phyloP scores from a whole-genome alignment of 2,329 filamentous ascomycete genomes.

The Davidsoniella neocaledoniae region DNA sequence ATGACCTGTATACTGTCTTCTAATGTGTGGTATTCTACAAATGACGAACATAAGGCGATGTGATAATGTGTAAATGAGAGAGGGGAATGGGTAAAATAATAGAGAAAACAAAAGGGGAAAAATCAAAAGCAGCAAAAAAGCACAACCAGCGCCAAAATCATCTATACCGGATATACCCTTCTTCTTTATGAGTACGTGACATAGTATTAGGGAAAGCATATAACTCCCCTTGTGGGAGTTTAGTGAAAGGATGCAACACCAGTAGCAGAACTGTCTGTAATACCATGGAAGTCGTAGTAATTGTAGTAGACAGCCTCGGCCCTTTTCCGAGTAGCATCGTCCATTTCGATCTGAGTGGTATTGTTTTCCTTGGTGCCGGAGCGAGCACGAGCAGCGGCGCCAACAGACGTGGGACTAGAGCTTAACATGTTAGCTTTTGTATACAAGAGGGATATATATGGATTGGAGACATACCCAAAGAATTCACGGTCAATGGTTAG shows the following conservation, averaged over 20 bases:
- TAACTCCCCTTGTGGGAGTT: background rate
- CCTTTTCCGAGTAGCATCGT: slow-evolving; percentile 32
- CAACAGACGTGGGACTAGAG: slow-evolving; percentile 30
- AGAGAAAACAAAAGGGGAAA: slow-evolving; percentile 1
- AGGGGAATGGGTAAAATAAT: background rate
- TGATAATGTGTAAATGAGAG: too few species aligned
- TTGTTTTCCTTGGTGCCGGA: slow-evolving; percentile 30
- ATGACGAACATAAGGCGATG: too few species aligned
- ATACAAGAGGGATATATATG: background rate
- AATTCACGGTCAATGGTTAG: slow-evolving; percentile 69
- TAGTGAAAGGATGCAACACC: slow-evolving; percentile 37
- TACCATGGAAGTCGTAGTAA: slow-evolving; percentile 36
- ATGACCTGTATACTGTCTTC: too few species aligned
- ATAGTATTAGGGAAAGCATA: too few species aligned
- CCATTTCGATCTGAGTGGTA: slow-evolving; percentile 26
- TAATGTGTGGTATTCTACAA: too few species aligned
- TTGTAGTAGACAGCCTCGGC: slow-evolving; percentile 34
- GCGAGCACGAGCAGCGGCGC: slow-evolving; percentile 24
- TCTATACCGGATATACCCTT: too few species aligned
- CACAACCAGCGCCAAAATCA: background rate
- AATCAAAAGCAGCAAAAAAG: background rate
- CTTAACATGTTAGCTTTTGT: slow-evolving; percentile 11
- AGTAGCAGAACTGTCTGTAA: slow-evolving; percentile 29
- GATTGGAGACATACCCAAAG: slow-evolving; percentile 48
- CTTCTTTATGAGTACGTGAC: too few species aligned